Evolutionary conservation across 768 basidiomycete genomes (phyloP).

Genomic region (Pleurotus giganteus): DNA sequence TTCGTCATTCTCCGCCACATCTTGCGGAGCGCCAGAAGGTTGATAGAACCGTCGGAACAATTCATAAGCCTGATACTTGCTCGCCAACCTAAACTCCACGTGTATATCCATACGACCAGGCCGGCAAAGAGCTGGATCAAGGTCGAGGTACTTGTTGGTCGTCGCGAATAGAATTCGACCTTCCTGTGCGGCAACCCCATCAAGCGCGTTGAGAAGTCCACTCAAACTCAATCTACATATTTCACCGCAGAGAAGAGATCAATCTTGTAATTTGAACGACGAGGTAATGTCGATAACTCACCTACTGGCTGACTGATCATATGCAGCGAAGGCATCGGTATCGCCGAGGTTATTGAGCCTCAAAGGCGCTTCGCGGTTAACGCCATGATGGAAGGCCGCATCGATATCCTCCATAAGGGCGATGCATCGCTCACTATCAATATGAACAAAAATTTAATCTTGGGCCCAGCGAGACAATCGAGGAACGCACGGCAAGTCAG

Average conservation of each 20-base stretch:
- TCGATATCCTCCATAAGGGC: slow-evolving; percentile 76
- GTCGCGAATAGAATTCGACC: slow-evolving; percentile 73
- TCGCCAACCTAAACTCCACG: slow-evolving; percentile 62
- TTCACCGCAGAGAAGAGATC: neutral
- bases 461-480: neutral
- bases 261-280: slow-evolving; percentile 17
- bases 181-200: slow-evolving; percentile 67
- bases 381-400: slow-evolving; percentile 47
- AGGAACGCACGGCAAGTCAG: slow-evolving; percentile 38
- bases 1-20: slow-evolving; percentile 17
- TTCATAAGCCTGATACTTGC: slow-evolving; percentile 52
- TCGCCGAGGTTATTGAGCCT: slow-evolving; percentile 7
- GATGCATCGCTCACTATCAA: slow-evolving; percentile 51
- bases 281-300: slow-evolving; percentile 9
- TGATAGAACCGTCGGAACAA: slow-evolving; percentile 63
- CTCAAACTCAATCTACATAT: slow-evolving; percentile 56
- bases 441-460: neutral
- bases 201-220: slow-evolving; percentile 66
- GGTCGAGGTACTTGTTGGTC: slow-evolving; percentile 56
- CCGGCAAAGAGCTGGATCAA: slow-evolving; percentile 64
- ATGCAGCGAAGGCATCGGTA: slow-evolving; percentile 8
- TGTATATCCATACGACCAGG: slow-evolving; percentile 71
- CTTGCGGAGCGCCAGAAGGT: slow-evolving; percentile 23
- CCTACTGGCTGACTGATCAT: slow-evolving; percentile 5
- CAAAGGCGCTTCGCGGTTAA: slow-evolving; percentile 22